Evolutionary conservation across 176 grass and related monocot genomes (phyloP), one percentile per base, ranked within the genome.

Genomic region (Oryza rufipogon): DNA sequence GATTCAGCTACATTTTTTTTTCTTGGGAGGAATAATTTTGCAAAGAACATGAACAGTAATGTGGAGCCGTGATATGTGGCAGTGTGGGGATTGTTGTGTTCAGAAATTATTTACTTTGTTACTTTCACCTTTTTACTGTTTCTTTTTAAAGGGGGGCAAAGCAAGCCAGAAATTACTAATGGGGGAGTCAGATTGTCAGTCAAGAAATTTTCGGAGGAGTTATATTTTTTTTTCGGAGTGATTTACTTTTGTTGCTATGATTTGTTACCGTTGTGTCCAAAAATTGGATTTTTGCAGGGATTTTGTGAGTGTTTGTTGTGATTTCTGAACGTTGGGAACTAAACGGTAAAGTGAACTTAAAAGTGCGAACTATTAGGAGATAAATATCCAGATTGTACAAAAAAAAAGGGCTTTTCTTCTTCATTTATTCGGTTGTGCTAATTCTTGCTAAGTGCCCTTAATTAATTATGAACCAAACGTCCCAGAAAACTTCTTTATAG

Each of bases 81-180:
- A 20, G 25, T 81, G 83, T 52, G 75, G 83, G 73, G 74, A 14
- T 34, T 1, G 2, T 56, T 71, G 20, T 34, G 2, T 19, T 34
- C 47, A 70, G 7, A 48, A 38, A 56, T 76, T 77, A 56, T 76
- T 76, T 77, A 71, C 77, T 85, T 85, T 71, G 5, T 76, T 65
- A 71, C 70, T 83, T 76, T 84, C 70, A 76, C 49, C 16, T 76
- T 39, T 85, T 76, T 89, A 84, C 81, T 61, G 64, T 4, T 63
- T 20, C 44, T 8, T 38, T 5, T 5, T 26, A 26, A 13, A 64
- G 5, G 48, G 38, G 19, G 58, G 9, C 0, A 54, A 72, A 56
- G 51, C 71, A 76, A 64, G 73, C 41, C 71, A 81, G 12, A 12
- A 13, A 76, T 22, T 26, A 17, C 74, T 13, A 6, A 48, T 41